phyloP scores from a whole-genome alignment of 2,329 filamentous ascomycete species.

The Aspergillus ustus region DNA sequence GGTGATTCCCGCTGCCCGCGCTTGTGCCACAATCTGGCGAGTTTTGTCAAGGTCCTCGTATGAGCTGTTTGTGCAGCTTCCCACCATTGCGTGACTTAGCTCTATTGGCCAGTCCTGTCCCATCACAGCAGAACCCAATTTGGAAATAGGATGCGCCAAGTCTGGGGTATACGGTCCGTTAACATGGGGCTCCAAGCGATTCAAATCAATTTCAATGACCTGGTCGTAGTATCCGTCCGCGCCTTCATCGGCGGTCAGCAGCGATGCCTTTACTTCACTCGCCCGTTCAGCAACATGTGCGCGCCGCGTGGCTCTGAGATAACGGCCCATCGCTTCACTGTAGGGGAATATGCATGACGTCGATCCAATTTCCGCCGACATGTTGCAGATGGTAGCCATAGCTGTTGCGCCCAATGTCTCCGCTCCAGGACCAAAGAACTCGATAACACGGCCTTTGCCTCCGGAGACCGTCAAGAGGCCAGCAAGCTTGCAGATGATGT shows the following conservation, averaged over 20 bases:
- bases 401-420: constrained; percentile 75
- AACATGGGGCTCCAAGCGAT: constrained; percentile 90
- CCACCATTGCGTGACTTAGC: constrained; percentile 91
- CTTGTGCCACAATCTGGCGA: constrained; percentile 71
- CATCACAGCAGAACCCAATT: constrained; percentile 88
- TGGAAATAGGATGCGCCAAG: constrained; percentile 91
- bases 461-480: constrained; percentile 95
- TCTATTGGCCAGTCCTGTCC: constrained; percentile 91
- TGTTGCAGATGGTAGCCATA: constrained; percentile 76
- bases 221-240: constrained; percentile 79
- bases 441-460: constrained; percentile 78
- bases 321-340: constrained; percentile 95
- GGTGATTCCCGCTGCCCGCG: constrained; percentile 77
- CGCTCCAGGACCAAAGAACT: constrained; percentile 65
- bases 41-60: constrained; percentile 77
- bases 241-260: constrained; percentile 84
- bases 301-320: constrained; percentile 86
- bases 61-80: constrained; percentile 91
- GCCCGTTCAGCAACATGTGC: constrained; percentile 72
- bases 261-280: constrained; percentile 21
- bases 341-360: constrained; percentile 94
- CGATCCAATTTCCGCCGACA: constrained; percentile 66
- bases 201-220: constrained; percentile 90
- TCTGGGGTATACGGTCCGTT: constrained; percentile 97
- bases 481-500: constrained; percentile 93